Conservation (phyloP, 108 stramenopile genomes). For the Asterionellopsis glacialis region DNA sequence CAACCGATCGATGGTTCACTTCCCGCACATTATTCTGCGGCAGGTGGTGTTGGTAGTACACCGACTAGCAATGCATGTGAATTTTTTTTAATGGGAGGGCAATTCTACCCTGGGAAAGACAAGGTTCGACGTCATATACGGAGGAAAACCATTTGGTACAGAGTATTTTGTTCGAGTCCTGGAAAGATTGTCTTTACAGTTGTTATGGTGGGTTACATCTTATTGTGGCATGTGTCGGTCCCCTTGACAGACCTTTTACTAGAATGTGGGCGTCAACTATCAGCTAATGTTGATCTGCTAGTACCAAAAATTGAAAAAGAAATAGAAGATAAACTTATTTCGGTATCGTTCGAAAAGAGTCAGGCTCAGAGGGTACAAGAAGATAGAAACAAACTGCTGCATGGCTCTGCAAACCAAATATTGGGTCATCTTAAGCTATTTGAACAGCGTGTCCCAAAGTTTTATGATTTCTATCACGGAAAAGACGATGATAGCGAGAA, state of each 20-base stretch:
- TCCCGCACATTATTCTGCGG: no score
- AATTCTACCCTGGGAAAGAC: constrained; percentile 64
- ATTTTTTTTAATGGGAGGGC: constrained; percentile 58
- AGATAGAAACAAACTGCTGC: constrained; percentile 9
- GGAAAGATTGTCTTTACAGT: constrained; percentile 3
- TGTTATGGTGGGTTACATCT: constrained; percentile 16
- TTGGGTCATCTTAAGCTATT: constrained; percentile 6
- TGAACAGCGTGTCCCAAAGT: constrained; percentile 24
- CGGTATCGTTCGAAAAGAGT: constrained; percentile 3
- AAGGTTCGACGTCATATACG: constrained; percentile 43
- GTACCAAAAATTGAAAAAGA: no score
- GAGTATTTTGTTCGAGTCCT: constrained; percentile 49
- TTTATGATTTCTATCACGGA: constrained; percentile 13
- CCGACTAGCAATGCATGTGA: constrained; percentile 25
- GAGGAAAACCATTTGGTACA: constrained; percentile 52
- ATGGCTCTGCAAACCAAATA: constrained; percentile 7
- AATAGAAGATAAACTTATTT: neutral
- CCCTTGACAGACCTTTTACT: constrained; percentile 14
- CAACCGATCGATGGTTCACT: no score
- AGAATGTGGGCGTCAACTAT: constrained; percentile 10
- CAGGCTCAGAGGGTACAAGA: constrained; percentile 1
- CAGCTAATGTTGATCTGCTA: neutral
- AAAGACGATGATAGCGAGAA: constrained; percentile 8
- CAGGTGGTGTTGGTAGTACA: no score
- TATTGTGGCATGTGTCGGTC: constrained; percentile 18